phyloP scores from a whole-genome alignment of 345 rosid species.

The Camelina neglecta region DNA sequence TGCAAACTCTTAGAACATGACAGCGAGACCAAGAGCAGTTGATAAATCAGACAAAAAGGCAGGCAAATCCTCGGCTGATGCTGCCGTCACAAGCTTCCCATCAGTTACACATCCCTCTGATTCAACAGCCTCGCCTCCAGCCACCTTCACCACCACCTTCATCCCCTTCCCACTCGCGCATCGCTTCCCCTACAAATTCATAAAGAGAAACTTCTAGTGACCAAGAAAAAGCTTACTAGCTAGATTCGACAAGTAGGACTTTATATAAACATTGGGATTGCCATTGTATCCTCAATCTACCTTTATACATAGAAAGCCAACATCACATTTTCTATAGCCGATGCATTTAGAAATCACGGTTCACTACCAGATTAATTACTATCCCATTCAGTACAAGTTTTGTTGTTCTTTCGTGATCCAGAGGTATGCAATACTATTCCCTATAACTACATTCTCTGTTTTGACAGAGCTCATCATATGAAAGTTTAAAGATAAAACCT shows the following conservation, averaged over 20 bases:
- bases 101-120: slow-evolving; percentile 47
- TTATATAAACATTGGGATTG: background rate
- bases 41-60: slow-evolving; percentile 47
- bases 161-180: slow-evolving; percentile 50
- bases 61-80: slow-evolving; percentile 51
- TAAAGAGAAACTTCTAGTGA: slow-evolving; percentile 4
- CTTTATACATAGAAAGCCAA: background rate
- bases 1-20: slow-evolving; percentile 40
- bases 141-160: slow-evolving; percentile 55
- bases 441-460: background rate
- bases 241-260: slow-evolving; percentile 1
- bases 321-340: background rate
- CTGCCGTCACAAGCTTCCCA: slow-evolving; percentile 56
- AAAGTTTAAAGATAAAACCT: background rate
- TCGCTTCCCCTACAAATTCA: slow-evolving; percentile 37
- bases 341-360: slow-evolving; percentile 5
- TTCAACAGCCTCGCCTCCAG: slow-evolving; percentile 51
- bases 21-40: slow-evolving; percentile 46
- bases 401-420: background rate
- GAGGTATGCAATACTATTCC: background rate
- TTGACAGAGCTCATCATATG: slow-evolving; percentile 1
- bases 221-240: background rate
- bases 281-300: slow-evolving; percentile 1
- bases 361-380: background rate
- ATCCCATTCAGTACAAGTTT: background rate